phyloP scores from a whole-genome alignment of 345 rosid genomes.

The Euclidium syriacum region DNA sequence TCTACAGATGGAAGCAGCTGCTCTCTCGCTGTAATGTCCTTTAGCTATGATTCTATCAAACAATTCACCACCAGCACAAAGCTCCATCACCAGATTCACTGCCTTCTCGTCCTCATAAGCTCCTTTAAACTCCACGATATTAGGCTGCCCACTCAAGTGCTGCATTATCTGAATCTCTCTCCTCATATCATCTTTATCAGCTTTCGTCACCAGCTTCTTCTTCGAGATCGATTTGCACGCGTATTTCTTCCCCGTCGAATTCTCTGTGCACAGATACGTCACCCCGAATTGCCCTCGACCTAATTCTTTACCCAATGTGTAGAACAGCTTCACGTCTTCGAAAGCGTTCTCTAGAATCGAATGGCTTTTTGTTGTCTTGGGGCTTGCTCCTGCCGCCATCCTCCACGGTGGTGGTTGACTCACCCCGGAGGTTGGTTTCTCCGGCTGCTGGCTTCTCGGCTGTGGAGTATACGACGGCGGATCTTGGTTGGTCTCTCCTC shows the following conservation, averaged over 20 bases:
- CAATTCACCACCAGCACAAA: constrained; percentile 31
- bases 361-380: constrained; percentile 39
- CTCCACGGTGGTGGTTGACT: constrained; percentile 37
- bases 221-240: constrained; percentile 90
- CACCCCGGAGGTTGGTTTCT: constrained; percentile 8
- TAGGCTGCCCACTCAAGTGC: constrained; percentile 93
- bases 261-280: constrained; percentile 73
- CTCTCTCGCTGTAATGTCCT: constrained; percentile 36
- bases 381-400: constrained; percentile 30
- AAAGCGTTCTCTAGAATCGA: constrained; percentile 71
- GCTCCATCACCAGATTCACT: constrained; percentile 85
- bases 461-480: constrained; percentile 35
- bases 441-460: constrained; percentile 35
- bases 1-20: constrained; percentile 33
- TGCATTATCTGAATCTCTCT: constrained; percentile 94
- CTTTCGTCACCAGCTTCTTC: constrained; percentile 58
- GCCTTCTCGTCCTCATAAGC: constrained; percentile 80
- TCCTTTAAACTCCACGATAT: constrained; percentile 81
- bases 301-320: constrained; percentile 62
- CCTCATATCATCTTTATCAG: constrained; percentile 70
- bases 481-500: constrained; percentile 21
- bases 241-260: constrained; percentile 51
- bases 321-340: constrained; percentile 61
- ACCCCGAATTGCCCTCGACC: constrained; percentile 96
- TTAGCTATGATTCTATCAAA: constrained; percentile 35